Base-by-base conservation (phyloP, 768 basidiomycete species). In the Plicaturopsis crispa region DNA sequence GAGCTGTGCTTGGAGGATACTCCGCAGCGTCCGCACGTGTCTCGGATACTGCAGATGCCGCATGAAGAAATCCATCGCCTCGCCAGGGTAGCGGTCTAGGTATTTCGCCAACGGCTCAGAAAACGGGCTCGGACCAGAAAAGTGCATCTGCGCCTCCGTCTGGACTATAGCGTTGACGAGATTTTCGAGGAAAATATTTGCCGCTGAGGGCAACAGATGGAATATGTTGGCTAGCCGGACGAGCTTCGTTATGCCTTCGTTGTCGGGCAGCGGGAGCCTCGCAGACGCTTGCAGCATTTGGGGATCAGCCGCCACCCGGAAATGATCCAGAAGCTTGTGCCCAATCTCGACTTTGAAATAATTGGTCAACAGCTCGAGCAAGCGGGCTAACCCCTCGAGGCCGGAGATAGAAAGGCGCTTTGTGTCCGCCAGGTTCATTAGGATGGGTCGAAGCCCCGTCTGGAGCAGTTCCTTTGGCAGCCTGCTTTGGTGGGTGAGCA, bases 291-390 rank as follows among this genome's bases (percentile, higher is more conserved):
- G 73, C 19, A 97, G 70, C 67, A 88, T 81, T 47, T 82, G 80
- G 11, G 89, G 84, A 51, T 94, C 91, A 18, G 94, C 88, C 16
- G 99, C 83, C 24, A 84, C 79, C 31, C 84, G 81, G 63, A 94
- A 97, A 56, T 99, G 96, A 51, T 98, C 96, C 16, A 99, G 69
- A 5, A 99, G 77, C 61, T 99, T 99, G 58, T 88, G 78, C 1
- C 96, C 96, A 43, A 99, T 98, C 65, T 99, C 96, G 13, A 99
- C 94, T 59, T 97, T 98, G 79, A 99, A 99, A 63, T 99, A 98
- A 57, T 97, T 97, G 26, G 92, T 96, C 39, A 99, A 64, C 5
- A 99, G 73, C 57, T 96, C 91, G 35, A 99, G 68, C 35, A 99
- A 73, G 10, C 94, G 81, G 10, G 93, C 94, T 17, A 99, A 68